Percentiles rank a stretch among this genome's conserved stretches.
Evolutionary conservation across 768 basidiomycete species (phyloP).

Genomic region (Podaxis sp.): DNA sequence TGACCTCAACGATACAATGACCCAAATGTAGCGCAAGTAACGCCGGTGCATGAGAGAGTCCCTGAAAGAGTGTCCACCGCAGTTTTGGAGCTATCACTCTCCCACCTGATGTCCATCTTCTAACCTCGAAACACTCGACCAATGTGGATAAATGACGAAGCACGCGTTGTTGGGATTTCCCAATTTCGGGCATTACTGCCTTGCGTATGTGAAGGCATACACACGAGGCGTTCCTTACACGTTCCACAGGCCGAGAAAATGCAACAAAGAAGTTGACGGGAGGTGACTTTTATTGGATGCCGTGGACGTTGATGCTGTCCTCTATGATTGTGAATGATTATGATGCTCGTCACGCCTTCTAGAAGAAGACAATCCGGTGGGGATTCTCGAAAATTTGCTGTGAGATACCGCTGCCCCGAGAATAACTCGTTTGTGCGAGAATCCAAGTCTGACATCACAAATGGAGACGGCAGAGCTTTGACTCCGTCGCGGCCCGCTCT

Average conservation of each 20-base stretch:
- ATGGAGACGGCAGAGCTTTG: background rate
- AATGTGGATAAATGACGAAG: conserved; percentile 2
- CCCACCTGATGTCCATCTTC: conserved; percentile 3
- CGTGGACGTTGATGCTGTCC: background rate
- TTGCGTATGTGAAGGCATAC: background rate
- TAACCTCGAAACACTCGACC: background rate
- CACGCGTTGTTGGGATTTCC: background rate
- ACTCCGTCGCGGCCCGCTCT: background rate
- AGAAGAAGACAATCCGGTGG: background rate
- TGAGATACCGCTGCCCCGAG: background rate
- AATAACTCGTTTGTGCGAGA: background rate
- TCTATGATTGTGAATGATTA: background rate
- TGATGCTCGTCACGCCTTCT: background rate
- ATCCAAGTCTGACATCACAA: background rate
- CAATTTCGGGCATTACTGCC: background rate
- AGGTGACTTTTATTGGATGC: background rate
- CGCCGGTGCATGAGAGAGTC: conserved; percentile 5
- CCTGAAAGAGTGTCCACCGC: background rate
- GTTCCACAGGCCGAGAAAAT: conserved; percentile 1
- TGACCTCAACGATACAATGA: background rate
- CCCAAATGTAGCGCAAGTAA: background rate
- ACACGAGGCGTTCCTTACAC: background rate
- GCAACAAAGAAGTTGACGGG: background rate
- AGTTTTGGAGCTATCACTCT: background rate
- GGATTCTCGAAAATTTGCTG: background rate